Percentiles rank a stretch among this genome's conserved stretches.
phyloP scores from a whole-genome alignment of 192 early-diverging fungal genomes.

The Backusella morwellensis region DNA sequence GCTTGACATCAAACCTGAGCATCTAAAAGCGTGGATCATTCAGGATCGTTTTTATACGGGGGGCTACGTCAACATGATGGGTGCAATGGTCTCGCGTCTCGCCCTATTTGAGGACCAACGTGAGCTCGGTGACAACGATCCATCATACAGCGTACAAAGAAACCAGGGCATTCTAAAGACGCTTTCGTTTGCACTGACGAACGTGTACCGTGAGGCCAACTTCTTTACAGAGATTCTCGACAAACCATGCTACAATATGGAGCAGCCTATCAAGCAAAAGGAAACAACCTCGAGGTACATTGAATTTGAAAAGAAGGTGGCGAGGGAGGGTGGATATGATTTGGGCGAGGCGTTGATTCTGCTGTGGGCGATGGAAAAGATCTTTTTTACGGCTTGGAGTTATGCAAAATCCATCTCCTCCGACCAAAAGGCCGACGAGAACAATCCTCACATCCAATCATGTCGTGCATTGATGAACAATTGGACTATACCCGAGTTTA shows the following conservation, averaged over 20 bases:
- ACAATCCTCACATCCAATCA: not conserved
- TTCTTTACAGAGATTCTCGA: slow-evolving; percentile 20
- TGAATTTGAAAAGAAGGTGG: slow-evolving; percentile 25
- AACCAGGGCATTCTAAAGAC: not conserved
- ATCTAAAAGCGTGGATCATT: slow-evolving; percentile 17
- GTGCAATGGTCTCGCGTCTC: slow-evolving; percentile 11
- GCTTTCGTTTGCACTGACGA: slow-evolving; percentile 16
- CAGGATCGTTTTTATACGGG: slow-evolving; percentile 24
- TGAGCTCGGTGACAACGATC: slow-evolving; percentile 1
- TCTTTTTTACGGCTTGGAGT: slow-evolving; percentile 26
- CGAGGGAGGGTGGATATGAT: slow-evolving; percentile 5
- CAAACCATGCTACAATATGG: not conserved
- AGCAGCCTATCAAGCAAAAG: not conserved
- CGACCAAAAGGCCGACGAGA: not conserved
- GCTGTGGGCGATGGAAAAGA: slow-evolving; percentile 26
- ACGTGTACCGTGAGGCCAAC: slow-evolving; percentile 19
- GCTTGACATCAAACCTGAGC: slow-evolving; percentile 3
- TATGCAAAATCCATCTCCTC: slow-evolving; percentile 13
- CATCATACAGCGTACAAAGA: not conserved
- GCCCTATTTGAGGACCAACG: not conserved
- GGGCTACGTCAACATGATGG: slow-evolving; percentile 24
- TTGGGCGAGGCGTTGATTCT: slow-evolving; percentile 17
- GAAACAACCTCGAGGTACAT: slow-evolving; percentile 9
- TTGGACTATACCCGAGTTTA: slow-evolving; percentile 20
- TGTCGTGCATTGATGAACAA: slow-evolving; percentile 17